Evolutionary conservation across 2,329 filamentous ascomycete genomes (phyloP).

Genomic region (Ilyonectria destructans): DNA sequence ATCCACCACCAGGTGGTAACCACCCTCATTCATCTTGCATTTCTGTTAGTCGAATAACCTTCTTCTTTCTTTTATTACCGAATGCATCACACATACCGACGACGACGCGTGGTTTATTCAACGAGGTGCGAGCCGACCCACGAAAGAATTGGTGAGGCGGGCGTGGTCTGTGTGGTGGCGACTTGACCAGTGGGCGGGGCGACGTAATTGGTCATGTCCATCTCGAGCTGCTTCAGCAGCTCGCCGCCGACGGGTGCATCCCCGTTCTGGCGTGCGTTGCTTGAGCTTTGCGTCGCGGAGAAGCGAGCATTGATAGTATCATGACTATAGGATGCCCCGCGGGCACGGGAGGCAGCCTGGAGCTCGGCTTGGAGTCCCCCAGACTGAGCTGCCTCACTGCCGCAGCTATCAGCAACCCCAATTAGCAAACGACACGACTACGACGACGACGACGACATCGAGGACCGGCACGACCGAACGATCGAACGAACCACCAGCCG

Average conservation of each 20-base stretch:
- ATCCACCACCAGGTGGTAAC: neutral
- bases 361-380: neutral
- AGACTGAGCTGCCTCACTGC: neutral
- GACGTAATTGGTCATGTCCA: constrained; percentile 3
- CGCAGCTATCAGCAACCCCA: neutral
- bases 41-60: neutral
- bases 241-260: neutral
- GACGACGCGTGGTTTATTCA: neutral
- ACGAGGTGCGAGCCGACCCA: constrained; percentile 25
- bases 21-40: neutral
- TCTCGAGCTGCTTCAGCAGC: constrained; percentile 11
- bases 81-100: neutral
- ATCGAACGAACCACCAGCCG: neutral
- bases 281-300: neutral
- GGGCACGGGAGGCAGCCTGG: neutral
- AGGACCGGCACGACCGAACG: neutral
- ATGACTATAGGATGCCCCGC: constrained; percentile 7
- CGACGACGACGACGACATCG: neutral
- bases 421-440: constrained; percentile 16
- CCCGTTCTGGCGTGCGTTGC: neutral
- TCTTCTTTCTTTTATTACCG: neutral
- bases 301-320: constrained; percentile 28
- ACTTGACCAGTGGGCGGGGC: neutral
- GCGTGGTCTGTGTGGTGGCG: neutral
- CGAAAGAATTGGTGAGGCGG: neutral